Evolutionary conservation across 2,329 filamentous ascomycete species (phyloP).

Genomic region (Trichoderma lentiforme): DNA sequence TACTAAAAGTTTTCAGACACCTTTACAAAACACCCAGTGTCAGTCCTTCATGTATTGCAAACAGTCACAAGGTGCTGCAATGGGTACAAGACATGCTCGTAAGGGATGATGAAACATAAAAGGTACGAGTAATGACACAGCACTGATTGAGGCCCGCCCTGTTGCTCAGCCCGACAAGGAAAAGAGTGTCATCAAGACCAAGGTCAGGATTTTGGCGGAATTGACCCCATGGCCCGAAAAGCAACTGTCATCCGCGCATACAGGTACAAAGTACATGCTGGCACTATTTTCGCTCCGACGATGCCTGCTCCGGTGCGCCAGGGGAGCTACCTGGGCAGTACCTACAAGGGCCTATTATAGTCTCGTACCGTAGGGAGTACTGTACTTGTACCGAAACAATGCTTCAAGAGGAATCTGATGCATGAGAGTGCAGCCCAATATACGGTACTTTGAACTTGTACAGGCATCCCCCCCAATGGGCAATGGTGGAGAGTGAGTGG

Average conservation of each 20-base stretch:
- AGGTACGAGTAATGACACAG: not conserved
- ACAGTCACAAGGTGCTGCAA: not conserved
- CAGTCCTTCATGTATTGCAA: not conserved
- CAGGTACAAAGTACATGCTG: not conserved
- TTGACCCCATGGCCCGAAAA: not conserved
- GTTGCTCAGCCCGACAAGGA: not conserved
- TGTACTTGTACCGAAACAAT: not conserved
- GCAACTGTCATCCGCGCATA: not conserved
- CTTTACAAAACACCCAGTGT: no score
- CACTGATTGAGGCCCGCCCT: not conserved
- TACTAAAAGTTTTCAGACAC: no score
- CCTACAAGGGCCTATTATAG: no score
- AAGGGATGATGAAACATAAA: not conserved
- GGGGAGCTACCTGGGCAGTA: not conserved
- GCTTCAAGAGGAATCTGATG: not conserved
- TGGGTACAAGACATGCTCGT: not conserved
- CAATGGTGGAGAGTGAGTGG: conserved; percentile 8
- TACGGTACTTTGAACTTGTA: not conserved
- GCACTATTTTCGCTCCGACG: not conserved
- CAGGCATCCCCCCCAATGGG: not conserved
- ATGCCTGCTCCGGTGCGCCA: not conserved
- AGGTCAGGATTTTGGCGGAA: not conserved
- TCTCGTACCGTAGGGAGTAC: not conserved
- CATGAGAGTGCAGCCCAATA: not conserved
- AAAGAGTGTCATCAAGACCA: not conserved